Conservation (phyloP, 495 filamentous ascomycete genomes). For the Penicillium verhagenii region DNA sequence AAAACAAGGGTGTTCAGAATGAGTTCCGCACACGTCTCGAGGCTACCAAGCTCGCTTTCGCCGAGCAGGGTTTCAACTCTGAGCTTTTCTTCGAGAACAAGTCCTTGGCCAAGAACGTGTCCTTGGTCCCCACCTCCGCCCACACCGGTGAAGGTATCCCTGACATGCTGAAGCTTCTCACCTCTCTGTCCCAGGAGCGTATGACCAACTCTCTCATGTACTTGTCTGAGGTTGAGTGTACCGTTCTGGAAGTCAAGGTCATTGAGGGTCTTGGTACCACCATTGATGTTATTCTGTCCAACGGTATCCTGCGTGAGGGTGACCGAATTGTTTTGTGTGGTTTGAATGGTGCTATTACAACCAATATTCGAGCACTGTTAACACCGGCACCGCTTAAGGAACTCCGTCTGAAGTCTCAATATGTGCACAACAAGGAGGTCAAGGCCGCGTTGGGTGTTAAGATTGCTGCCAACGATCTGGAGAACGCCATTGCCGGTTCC, state of each 20-base stretch:
- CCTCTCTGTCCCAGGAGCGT: conserved; percentile 89
- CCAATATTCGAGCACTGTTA: conserved; percentile 93
- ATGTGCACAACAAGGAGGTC: conserved; percentile 99
- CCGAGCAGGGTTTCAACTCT: conserved; percentile 96
- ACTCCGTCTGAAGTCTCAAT: conserved; percentile 86
- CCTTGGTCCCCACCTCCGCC: conserved; percentile 92
- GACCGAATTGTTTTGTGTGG: conserved; percentile 94
- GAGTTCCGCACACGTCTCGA: conserved; percentile 92
- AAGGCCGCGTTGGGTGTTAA: conserved; percentile 99
- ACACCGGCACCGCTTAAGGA: conserved; percentile 95
- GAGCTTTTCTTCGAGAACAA: conserved; percentile 98
- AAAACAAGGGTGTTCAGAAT: conserved; percentile 91
- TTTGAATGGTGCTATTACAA: conserved; percentile 88
- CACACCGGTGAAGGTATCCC: conserved; percentile 98
- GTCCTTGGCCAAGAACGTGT: conserved; percentile 89
- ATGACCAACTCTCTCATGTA: conserved; percentile 99
- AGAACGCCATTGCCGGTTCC: conserved; percentile 95
- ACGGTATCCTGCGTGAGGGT: conserved; percentile 92
- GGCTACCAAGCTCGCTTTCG: conserved; percentile 88
- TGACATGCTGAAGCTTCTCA: conserved; percentile 96
- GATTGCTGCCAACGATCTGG: conserved; percentile 94
- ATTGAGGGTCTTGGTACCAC: conserved; percentile 99
- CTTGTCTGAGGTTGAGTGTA: conserved; percentile 94
- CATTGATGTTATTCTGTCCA: conserved; percentile 95
- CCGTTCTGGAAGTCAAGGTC: conserved; percentile 97